phyloP scores from a whole-genome alignment of 305 asterid species.

The Solanum hybrid region DNA sequence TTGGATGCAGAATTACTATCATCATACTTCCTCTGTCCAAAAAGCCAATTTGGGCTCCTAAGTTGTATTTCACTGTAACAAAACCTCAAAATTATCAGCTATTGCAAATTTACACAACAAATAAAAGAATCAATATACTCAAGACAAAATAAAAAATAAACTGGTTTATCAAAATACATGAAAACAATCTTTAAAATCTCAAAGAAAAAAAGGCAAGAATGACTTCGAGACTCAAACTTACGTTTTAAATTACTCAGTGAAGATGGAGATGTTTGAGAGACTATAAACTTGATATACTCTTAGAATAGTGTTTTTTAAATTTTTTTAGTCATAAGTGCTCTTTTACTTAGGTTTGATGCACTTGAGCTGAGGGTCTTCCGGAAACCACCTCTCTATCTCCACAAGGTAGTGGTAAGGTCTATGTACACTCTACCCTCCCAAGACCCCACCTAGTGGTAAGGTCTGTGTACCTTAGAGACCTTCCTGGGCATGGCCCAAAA shows the following conservation, averaged over 20 bases:
- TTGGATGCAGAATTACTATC: conserved; percentile 47
- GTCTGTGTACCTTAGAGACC: not conserved
- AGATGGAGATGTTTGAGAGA: not conserved
- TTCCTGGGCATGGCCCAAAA: not conserved
- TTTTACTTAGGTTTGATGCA: not conserved
- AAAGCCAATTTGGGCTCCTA: conserved; percentile 97
- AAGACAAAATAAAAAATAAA: not conserved
- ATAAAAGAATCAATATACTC: not conserved
- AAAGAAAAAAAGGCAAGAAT: not conserved
- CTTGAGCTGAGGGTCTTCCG: not conserved
- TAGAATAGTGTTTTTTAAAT: not conserved
- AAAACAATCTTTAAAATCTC: not conserved
- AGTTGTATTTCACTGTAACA: conserved; percentile 88
- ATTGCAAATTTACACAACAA: not conserved
- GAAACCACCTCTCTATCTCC: not conserved
- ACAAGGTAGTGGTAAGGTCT: not conserved
- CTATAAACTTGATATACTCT: not conserved
- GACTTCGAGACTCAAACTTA: not conserved
- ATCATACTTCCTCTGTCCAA: conserved; percentile 86
- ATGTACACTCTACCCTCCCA: not conserved
- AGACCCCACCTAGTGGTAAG: not conserved
- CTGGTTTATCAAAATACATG: not conserved
- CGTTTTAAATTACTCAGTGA: not conserved
- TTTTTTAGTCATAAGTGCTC: not conserved
- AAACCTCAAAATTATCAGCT: conserved; percentile 2